These are phyloP conservation scores for Hordeum pubiflorum DNA, from an alignment of 202 grass and related monocot genomes.

Conservation along the genomic window DNA sequence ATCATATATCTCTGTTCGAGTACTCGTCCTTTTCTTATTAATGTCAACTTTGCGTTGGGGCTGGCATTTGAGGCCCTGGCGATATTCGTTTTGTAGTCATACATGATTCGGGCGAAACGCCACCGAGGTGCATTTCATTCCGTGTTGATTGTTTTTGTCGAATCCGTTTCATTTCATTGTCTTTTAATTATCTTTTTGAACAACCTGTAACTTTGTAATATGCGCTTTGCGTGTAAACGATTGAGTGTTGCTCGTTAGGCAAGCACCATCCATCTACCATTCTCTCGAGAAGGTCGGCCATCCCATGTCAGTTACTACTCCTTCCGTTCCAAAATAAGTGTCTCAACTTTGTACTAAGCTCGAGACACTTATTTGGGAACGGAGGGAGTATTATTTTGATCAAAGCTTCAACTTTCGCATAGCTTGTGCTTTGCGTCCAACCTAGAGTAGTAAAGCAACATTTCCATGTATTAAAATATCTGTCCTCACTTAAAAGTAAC, in stretches of 20 bases:
- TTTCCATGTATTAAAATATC: not conserved
- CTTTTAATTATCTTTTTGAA: not conserved
- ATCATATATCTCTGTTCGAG: not conserved
- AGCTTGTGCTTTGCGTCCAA: not conserved
- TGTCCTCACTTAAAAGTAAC: not conserved
- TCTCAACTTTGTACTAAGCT: too few relatives aligned
- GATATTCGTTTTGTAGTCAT: not conserved
- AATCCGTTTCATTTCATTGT: not conserved
- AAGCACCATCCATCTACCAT: not conserved
- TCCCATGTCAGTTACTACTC: not conserved
- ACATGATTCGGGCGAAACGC: not conserved
- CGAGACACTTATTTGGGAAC: too few relatives aligned
- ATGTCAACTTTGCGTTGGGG: not conserved
- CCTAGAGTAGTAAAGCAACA: not conserved
- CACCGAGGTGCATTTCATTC: not conserved
- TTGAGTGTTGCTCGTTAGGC: not conserved
- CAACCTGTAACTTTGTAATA: not conserved
- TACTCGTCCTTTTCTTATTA: not conserved
- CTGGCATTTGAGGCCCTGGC: not conserved
- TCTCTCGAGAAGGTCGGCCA: not conserved
- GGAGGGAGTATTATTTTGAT: not conserved
- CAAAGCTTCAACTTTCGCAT: not conserved
- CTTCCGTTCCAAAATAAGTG: too few relatives aligned
- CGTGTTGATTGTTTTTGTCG: not conserved
- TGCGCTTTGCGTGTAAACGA: not conserved